Evolutionary conservation across 2,329 filamentous ascomycete genomes (phyloP).

Genomic region (Dothiorella sarmentorum): DNA sequence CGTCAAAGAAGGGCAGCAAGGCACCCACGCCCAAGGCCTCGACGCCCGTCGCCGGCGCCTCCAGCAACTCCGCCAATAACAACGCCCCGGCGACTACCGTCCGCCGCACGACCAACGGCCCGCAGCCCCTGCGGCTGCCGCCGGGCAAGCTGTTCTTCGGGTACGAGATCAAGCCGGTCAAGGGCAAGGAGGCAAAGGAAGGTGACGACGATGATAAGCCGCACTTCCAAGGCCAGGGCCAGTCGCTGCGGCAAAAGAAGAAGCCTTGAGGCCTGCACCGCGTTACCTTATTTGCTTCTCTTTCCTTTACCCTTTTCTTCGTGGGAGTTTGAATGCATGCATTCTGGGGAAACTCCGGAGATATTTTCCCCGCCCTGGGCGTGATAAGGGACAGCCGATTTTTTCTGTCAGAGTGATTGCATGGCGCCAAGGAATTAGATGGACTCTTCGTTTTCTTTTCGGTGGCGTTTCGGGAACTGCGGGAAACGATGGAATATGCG

Average conservation of each 20-base stretch:
- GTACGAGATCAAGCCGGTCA: conserved; percentile 86
- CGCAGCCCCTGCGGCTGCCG: conserved; percentile 78
- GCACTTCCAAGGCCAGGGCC: conserved; percentile 76
- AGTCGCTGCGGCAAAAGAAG: conserved; percentile 71
- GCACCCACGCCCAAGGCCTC: conserved; percentile 57
- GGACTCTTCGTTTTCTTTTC: too few relatives aligned
- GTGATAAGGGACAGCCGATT: too few relatives aligned
- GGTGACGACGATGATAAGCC: conserved; percentile 58
- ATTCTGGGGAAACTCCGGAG: neutral
- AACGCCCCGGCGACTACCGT: conserved; percentile 28
- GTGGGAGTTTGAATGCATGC: too few relatives aligned
- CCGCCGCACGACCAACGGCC: conserved; percentile 64
- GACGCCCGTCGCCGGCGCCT: conserved; percentile 61
- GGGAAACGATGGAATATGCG: neutral
- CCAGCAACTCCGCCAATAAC: conserved; percentile 35
- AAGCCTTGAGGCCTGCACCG: conserved; percentile 44
- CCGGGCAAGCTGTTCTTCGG: conserved; percentile 95
- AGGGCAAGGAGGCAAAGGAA: conserved; percentile 66
- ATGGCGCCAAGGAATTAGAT: too few relatives aligned
- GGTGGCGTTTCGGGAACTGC: neutral
- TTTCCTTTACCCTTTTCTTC: too few relatives aligned
- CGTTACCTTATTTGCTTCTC: too few relatives aligned
- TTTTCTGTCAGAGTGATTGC: too few relatives aligned
- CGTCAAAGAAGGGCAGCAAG: conserved; percentile 74
- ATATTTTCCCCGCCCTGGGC: neutral